Evolutionary conservation across 805 yeast species (phyloP).

Genomic region (Myxozyma geophila): DNA sequence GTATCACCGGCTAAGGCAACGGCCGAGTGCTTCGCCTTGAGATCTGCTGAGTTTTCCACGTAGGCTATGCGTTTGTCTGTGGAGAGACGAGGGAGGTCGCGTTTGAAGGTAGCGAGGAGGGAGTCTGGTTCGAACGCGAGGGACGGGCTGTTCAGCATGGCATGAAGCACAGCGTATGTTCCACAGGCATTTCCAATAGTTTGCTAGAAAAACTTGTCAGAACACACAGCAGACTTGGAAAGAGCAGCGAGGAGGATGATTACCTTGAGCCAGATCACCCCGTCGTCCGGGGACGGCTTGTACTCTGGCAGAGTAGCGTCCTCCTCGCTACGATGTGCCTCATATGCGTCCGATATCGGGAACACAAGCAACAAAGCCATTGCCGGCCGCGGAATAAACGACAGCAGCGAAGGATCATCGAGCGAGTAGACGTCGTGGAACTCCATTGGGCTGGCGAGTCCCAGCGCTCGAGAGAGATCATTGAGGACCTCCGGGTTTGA

Average conservation of each 20-base stretch:
- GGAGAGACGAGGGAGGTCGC: conserved; percentile 32
- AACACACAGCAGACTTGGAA: neutral
- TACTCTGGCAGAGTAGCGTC: conserved; percentile 44
- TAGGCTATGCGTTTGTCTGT: conserved; percentile 49
- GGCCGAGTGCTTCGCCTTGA: conserved; percentile 49
- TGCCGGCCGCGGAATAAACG: conserved; percentile 81
- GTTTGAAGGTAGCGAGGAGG: conserved; percentile 41
- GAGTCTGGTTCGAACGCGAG: conserved; percentile 41
- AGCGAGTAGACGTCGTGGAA: conserved; percentile 85
- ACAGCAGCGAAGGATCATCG: conserved; percentile 79
- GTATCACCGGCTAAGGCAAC: conserved; percentile 49
- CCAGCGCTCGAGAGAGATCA: conserved; percentile 66
- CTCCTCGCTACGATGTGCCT: conserved; percentile 52
- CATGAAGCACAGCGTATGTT: conserved; percentile 81
- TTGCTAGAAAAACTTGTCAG: conserved; percentile 54
- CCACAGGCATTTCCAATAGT: conserved; percentile 91
- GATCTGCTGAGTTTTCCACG: conserved; percentile 50
- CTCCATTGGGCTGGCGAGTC: conserved; percentile 61
- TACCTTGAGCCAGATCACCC: conserved; percentile 64
- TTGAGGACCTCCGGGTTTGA: conserved; percentile 87
- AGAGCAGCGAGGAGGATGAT: neutral
- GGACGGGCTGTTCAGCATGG: conserved; percentile 50
- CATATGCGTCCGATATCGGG: conserved; percentile 72
- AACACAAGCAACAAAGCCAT: conserved; percentile 77
- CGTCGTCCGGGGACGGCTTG: conserved; percentile 33